These are phyloP conservation scores for Amylostereum chailletii DNA, from an alignment of 1,284 basidiomycete species.

Conservation along the genomic window DNA sequence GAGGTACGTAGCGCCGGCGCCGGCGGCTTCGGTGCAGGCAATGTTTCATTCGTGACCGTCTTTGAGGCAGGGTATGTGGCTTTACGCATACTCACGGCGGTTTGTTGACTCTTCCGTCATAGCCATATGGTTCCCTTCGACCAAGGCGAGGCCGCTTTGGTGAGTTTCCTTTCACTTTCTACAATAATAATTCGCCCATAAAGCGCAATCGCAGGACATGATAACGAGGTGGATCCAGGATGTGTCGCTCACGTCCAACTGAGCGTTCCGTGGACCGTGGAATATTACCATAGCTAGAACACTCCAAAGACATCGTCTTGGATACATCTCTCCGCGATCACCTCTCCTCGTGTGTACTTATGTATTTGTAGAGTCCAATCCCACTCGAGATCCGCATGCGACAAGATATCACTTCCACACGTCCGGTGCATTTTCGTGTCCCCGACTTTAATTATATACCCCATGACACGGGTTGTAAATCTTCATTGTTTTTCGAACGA, in stretches of 20 bases:
- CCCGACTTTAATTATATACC: too few species aligned
- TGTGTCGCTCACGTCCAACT: slow-evolving; percentile 24
- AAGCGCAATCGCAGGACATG: slow-evolving; percentile 27
- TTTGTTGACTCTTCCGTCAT: slow-evolving; percentile 9
- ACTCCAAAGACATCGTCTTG: too few species aligned
- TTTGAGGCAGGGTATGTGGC: slow-evolving; percentile 38
- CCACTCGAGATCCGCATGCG: too few species aligned
- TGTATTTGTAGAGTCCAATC: too few species aligned
- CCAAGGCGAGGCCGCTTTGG: slow-evolving; percentile 67
- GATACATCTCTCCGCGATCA: too few species aligned
- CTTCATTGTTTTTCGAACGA: too few species aligned
- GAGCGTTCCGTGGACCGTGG: not conserved
- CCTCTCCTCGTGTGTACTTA: too few species aligned
- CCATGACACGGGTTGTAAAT: too few species aligned
- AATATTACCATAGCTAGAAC: too few species aligned
- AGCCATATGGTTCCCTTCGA: slow-evolving; percentile 85
- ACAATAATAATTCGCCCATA: too few species aligned
- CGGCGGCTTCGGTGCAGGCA: slow-evolving; percentile 34
- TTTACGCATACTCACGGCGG: not conserved
- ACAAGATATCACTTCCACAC: too few species aligned
- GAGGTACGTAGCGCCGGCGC: slow-evolving; percentile 35
- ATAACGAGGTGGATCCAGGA: slow-evolving; percentile 45
- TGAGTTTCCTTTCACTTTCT: slow-evolving; percentile 9
- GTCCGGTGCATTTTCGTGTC: too few species aligned
- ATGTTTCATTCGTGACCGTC: slow-evolving; percentile 45